These are phyloP conservation scores for Pseudogymnoascus sp. DNA, from an alignment of 2,329 filamentous ascomycete species.

Conservation along the genomic window DNA sequence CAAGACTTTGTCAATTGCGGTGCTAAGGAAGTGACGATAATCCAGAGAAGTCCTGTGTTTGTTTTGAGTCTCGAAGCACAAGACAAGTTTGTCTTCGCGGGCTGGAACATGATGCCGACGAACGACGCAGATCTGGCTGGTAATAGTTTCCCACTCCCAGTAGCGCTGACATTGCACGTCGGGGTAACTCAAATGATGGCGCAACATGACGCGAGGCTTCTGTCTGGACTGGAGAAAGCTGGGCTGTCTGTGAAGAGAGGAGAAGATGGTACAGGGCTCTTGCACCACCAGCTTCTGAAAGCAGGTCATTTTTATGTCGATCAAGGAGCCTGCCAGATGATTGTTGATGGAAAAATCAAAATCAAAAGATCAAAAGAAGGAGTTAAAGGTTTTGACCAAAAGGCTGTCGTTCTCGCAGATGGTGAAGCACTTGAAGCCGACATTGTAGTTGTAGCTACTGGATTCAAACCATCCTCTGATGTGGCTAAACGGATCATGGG, in stretches of 20 bases:
- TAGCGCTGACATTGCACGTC: slow-evolving; percentile 28
- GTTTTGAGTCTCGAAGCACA: neutral
- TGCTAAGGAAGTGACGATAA: slow-evolving; percentile 40
- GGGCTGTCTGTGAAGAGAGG: slow-evolving; percentile 35
- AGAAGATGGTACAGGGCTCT: slow-evolving; percentile 30
- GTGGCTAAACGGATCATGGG: slow-evolving; percentile 37
- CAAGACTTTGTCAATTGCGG: slow-evolving; percentile 23
- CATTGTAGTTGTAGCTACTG: slow-evolving; percentile 26
- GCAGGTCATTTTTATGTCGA: slow-evolving; percentile 38
- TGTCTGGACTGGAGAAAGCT: slow-evolving; percentile 37
- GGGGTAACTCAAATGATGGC: slow-evolving; percentile 34
- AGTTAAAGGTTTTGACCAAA: slow-evolving; percentile 26
- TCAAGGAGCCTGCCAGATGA: slow-evolving; percentile 31
- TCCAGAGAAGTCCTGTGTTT: slow-evolving; percentile 44
- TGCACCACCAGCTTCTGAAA: slow-evolving; percentile 30
- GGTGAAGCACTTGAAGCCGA: neutral
- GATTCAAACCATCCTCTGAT: slow-evolving; percentile 31
- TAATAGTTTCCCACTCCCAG: neutral
- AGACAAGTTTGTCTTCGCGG: neutral
- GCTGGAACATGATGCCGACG: neutral
- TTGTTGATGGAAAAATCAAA: slow-evolving; percentile 33
- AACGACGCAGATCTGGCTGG: neutral
- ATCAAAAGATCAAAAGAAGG: slow-evolving; percentile 26
- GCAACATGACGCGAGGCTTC: slow-evolving; percentile 31
- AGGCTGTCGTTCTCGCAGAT: neutral